Base-by-base conservation (phyloP, 2,329 filamentous ascomycete genomes). In the Stylonectria norvegica region DNA sequence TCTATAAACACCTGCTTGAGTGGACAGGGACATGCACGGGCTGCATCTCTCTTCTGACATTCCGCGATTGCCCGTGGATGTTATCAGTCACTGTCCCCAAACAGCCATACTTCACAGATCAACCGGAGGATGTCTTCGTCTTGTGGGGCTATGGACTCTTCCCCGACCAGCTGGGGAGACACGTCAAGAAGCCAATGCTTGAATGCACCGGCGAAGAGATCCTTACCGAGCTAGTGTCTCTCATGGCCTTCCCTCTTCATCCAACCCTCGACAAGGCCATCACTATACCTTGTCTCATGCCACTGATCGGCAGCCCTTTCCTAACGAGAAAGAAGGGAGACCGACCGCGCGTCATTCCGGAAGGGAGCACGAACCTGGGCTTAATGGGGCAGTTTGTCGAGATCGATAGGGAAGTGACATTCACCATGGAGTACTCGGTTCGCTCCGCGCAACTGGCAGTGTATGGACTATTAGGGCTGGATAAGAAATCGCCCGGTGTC, bases 401-500 rank as follows among this genome's bases (percentile, higher is more conserved):
- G 47, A 31, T 57, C n/a, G 53, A 56, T 33, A 34, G 54, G 0
- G 54, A 57, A 25, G 52, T 57, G 23, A 57, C 54, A 3, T 57
- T 57, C n/a, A 57, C 54, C 15, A 57, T 57, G 54, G 54, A 57
- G 36, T 57, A 57, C 14, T 57, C 54, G 1, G 54, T 56, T 5
- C 39, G 54, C 9, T 57, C 54, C 31, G 54, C 54, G 16, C 54
- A 57, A 20, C 30, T 54, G 7, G 54, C 54, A 15, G 54, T 56
- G 9, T 57, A 54, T 34, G 50, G 50, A 18, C 47, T 57, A 1
- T 49, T 54, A 50, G 45, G 40, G 2, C n/a, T 57, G 4, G 54
- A 56, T 10, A 54, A 52, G 30, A 38, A 47, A 15, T 34, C 37
- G 0, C 54, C 54, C 1, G 50, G 42, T 4, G 54, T 57, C 1